Conservation (phyloP, 768 basidiomycete genomes). For the Auriscalpium microsporum region DNA sequence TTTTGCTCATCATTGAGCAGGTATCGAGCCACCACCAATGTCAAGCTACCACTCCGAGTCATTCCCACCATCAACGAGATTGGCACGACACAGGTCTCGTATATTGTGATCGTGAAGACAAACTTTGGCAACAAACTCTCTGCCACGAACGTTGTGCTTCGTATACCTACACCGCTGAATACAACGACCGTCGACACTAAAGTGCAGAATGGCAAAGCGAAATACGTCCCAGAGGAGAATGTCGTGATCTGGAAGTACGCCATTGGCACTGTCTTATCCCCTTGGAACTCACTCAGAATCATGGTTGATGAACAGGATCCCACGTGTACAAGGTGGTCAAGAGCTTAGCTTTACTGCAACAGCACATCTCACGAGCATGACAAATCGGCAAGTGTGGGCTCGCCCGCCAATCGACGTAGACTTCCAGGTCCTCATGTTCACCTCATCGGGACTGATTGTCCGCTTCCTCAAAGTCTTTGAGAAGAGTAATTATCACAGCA, state of each 20-base stretch:
- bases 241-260: slow-evolving; percentile 97
- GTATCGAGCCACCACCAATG: slow-evolving; percentile 92
- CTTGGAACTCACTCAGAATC: no score
- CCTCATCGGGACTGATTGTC: slow-evolving; percentile 90
- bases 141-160: slow-evolving; percentile 84
- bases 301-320: slow-evolving; percentile 51
- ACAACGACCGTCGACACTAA: slow-evolving; percentile 91
- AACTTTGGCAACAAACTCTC: slow-evolving; percentile 89
- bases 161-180: slow-evolving; percentile 95
- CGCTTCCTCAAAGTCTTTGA: slow-evolving; percentile 98
- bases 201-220: slow-evolving; percentile 87
- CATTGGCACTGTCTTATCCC: background rate
- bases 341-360: slow-evolving; percentile 81
- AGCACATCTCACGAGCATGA: slow-evolving; percentile 81
- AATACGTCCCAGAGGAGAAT: slow-evolving; percentile 95
- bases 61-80: slow-evolving; percentile 91
- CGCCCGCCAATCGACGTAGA: slow-evolving; percentile 97
- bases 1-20: slow-evolving; percentile 30
- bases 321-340: slow-evolving; percentile 85
- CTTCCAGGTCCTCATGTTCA: slow-evolving; percentile 99
- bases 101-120: slow-evolving; percentile 79
- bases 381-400: slow-evolving; percentile 93
- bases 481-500: slow-evolving; percentile 87
- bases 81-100: slow-evolving; percentile 86
- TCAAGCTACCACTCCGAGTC: slow-evolving; percentile 86